phyloP scores from a whole-genome alignment of 257 asterid genomes.

The Primulina huaijiensis region DNA sequence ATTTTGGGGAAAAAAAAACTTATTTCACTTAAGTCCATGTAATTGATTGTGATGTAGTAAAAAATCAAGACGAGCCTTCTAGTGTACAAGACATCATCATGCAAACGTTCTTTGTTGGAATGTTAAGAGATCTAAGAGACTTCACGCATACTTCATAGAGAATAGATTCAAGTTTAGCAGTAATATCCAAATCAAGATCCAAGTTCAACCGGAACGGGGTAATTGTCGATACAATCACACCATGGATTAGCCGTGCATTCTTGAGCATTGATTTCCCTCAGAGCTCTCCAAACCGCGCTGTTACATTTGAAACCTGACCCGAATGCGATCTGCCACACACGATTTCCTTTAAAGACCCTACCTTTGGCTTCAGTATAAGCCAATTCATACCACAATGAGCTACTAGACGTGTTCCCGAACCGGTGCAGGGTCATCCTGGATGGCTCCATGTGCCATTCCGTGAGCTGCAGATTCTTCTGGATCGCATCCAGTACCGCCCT shows the following conservation, averaged over 20 bases:
- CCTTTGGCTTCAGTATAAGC: conserved; percentile 51
- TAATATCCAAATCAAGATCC: neutral
- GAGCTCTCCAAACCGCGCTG: conserved; percentile 55
- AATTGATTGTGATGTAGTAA: no score
- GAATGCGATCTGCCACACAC: conserved; percentile 61
- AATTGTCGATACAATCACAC: conserved; percentile 40
- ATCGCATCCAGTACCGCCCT: conserved; percentile 55
- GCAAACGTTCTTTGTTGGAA: neutral
- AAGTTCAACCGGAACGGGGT: conserved; percentile 32
- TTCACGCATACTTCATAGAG: neutral
- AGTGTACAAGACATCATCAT: no score
- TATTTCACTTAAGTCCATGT: no score
- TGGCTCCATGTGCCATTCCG: conserved; percentile 65
- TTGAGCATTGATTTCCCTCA: conserved; percentile 33
- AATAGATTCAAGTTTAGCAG: no score
- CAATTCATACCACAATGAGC: conserved; percentile 56
- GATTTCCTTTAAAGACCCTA: conserved; percentile 34
- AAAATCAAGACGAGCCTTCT: no score
- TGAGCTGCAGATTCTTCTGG: conserved; percentile 48
- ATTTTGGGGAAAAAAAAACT: no score
- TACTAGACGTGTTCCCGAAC: conserved; percentile 59
- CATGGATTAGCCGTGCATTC: conserved; percentile 40
- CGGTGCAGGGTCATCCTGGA: conserved; percentile 60
- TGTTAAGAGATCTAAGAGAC: neutral
- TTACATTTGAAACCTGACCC: conserved; percentile 67